Base-by-base conservation (phyloP, 495 filamentous ascomycete genomes). In the Annulohypoxylon stygium region DNA sequence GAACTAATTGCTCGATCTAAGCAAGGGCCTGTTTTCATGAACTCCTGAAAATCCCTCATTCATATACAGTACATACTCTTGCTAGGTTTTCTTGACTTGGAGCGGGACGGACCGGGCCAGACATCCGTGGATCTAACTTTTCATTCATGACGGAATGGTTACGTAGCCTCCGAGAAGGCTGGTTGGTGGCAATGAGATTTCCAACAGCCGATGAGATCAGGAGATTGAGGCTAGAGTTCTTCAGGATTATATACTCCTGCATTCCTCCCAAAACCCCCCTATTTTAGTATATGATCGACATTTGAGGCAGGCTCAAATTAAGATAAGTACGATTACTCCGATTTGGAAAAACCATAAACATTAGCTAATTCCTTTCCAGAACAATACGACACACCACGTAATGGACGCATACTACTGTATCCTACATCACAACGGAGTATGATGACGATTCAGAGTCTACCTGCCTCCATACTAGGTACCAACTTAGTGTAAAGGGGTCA, bases 31-130 rank as follows among this genome's bases (percentile, higher is more conserved):
- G 20, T 4, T 30, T 10, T 43, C 36, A 30, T 30, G 5, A 9
- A 26, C 57, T 20, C 18, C 37, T 30, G 39, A 11, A 25, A n/a
- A 43, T 43, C 55, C 34, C 34, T 33, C 25, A 16, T 18, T 16
- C 33, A 39, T 18, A 18, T 60, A 43, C 10, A 43, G 25, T 41
- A 43, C 36, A 26, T 36, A 20, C 36, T 4, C 18, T 33, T 30
- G 25, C 20, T 26, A 39, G 57, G 25, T 11, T 6, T n/a, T 43
- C 34, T 60, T 3, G 6, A 43, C 14, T 20, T 11, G 2, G 57
- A 43, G 37, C 57, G 57, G 57, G 36, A 43, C 57, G 57, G 57
- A 25, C 57, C 57, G 57, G 18, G n/a, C 26, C 53, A 18, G 30
- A 1, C 6, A 57, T 57, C 53, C 2, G 53, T n/a, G n/a, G 30